A percentile compares a stretch with the other conserved stretches of the same genome.
phyloP scores from a whole-genome alignment of 306 rosid species.

The Glycine latifolia region DNA sequence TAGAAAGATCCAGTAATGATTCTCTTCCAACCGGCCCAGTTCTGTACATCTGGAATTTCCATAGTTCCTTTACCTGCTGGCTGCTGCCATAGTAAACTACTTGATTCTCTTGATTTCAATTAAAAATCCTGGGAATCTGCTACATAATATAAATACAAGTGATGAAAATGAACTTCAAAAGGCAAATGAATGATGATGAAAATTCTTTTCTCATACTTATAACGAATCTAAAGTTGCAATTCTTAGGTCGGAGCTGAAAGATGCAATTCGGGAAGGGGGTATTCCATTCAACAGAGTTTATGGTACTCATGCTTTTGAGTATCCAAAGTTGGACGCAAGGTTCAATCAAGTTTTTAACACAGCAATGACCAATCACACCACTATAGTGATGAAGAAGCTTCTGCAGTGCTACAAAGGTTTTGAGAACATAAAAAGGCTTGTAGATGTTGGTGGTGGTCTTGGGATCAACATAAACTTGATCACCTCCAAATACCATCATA shows the following conservation, averaged over 20 bases:
- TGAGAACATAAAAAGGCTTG: constrained; percentile 50
- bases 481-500: constrained; percentile 60
- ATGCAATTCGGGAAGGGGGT: constrained; percentile 59
- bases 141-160: too few relatives aligned
- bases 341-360: constrained; percentile 59
- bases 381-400: constrained; percentile 47
- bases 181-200: neutral
- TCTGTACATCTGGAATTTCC: neutral
- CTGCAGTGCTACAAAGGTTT: constrained; percentile 60
- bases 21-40: neutral
- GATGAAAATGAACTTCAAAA: neutral
- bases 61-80: too few relatives aligned
- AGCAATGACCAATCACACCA: constrained; percentile 57
- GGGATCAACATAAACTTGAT: constrained; percentile 58
- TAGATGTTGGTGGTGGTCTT: constrained; percentile 74
- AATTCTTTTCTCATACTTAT: neutral
- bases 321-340: constrained; percentile 43
- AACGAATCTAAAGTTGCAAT: neutral
- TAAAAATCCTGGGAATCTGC: neutral
- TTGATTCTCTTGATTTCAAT: neutral
- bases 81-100: too few relatives aligned
- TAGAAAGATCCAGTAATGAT: neutral
- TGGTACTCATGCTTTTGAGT: constrained; percentile 54
- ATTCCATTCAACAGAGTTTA: constrained; percentile 56
- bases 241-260: constrained; percentile 55